Evolutionary conservation across 495 filamentous ascomycete genomes (phyloP).

Genomic region (Annulohypoxylon stygium): DNA sequence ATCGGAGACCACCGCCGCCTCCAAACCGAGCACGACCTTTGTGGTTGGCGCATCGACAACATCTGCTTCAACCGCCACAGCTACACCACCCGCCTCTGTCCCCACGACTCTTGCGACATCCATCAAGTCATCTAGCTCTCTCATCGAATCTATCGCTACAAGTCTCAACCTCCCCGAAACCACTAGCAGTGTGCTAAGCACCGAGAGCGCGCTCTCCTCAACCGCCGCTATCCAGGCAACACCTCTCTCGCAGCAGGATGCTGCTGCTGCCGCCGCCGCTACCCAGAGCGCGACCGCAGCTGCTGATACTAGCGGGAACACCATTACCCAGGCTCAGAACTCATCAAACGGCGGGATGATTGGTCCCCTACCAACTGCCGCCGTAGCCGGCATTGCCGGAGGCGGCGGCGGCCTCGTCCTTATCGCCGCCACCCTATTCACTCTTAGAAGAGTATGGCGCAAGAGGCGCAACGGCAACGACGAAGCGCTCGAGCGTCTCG

Average conservation of each 20-base stretch:
- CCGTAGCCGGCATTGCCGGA: slow-evolving; percentile 51
- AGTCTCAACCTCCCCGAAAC: slow-evolving; percentile 44
- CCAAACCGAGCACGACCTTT: slow-evolving; percentile 35
- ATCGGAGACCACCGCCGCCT: slow-evolving; percentile 21
- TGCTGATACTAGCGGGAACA: slow-evolving; percentile 28
- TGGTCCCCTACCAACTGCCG: slow-evolving; percentile 37
- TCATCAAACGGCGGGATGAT: slow-evolving; percentile 32
- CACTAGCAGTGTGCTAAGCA: slow-evolving; percentile 23
- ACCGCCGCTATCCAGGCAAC: slow-evolving; percentile 13
- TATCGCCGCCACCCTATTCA: slow-evolving; percentile 33
- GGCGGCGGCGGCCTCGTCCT: slow-evolving; percentile 42
- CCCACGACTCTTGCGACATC: slow-evolving; percentile 49
- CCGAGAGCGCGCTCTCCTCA: slow-evolving; percentile 17
- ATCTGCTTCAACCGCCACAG: not conserved
- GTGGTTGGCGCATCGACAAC: slow-evolving; percentile 7
- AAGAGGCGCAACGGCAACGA: slow-evolving; percentile 48
- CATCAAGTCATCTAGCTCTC: slow-evolving; percentile 36
- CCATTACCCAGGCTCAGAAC: slow-evolving; percentile 35
- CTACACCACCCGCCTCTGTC: slow-evolving; percentile 10
- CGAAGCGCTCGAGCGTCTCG: slow-evolving; percentile 39
- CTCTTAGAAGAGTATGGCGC: slow-evolving; percentile 48
- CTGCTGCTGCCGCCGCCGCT: slow-evolving; percentile 11
- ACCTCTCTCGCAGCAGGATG: slow-evolving; percentile 26
- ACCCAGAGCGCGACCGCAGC: slow-evolving; percentile 16
- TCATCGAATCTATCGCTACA: slow-evolving; percentile 41